Conservation (phyloP, 805 yeast species). For the Debaryomyces hansenii region DNA sequence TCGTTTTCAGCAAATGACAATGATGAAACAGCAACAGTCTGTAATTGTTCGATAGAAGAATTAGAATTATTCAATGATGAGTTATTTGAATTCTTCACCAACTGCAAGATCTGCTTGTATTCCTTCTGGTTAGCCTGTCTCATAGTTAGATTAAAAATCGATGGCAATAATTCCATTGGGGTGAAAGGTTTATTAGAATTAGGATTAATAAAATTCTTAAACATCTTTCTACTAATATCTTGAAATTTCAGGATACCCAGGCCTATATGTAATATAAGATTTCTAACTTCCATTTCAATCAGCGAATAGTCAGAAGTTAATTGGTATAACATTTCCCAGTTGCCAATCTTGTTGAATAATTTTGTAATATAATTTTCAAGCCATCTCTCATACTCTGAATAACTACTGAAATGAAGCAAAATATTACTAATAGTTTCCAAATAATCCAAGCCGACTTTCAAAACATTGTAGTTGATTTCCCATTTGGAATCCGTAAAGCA, state of each 20-base stretch:
- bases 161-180: constrained; percentile 51
- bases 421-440: constrained; percentile 33
- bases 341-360: constrained; percentile 22
- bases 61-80: constrained; percentile 42
- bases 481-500: constrained; percentile 20
- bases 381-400: constrained; percentile 23
- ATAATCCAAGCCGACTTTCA: constrained; percentile 34
- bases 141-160: constrained; percentile 44
- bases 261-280: constrained; percentile 43
- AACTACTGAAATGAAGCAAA: constrained; percentile 28
- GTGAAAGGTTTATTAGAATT: constrained; percentile 50
- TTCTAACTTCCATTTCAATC: constrained; percentile 46
- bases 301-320: constrained; percentile 12
- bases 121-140: constrained; percentile 43
- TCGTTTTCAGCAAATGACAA: constrained; percentile 49
- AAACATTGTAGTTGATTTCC: constrained; percentile 28
- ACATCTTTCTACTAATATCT: constrained; percentile 38
- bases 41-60: constrained; percentile 39
- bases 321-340: constrained; percentile 23
- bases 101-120: constrained; percentile 58
- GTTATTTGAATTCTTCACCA: constrained; percentile 51
- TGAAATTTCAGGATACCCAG: constrained; percentile 24
- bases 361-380: constrained; percentile 13
- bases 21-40: constrained; percentile 55
- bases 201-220: constrained; percentile 46